Percentiles rank a stretch among this genome's conserved stretches.
Conservation (phyloP, 2,329 filamentous ascomycete genomes). For the Fusarium anguioides region DNA sequence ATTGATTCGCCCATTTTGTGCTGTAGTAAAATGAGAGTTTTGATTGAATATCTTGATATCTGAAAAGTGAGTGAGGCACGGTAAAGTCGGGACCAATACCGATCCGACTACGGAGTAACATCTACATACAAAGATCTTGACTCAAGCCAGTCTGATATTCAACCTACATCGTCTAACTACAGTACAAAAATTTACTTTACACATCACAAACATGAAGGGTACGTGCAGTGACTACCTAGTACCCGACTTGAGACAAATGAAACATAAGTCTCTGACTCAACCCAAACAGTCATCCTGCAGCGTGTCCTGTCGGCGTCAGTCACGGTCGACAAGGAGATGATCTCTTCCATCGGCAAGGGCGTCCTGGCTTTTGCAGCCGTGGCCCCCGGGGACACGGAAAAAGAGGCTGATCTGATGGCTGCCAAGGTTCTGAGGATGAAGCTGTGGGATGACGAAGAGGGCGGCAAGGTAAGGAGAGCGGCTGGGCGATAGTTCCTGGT, state of each 20-base stretch:
- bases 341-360: slow-evolving; percentile 92
- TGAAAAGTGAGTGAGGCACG: slow-evolving; percentile 10
- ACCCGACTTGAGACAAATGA: background rate
- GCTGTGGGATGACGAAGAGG: slow-evolving; percentile 87
- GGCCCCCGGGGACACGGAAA: slow-evolving; percentile 88
- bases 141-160: slow-evolving; percentile 9
- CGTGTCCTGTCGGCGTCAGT: slow-evolving; percentile 95
- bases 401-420: slow-evolving; percentile 86
- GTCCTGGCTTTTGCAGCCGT: slow-evolving; percentile 92
- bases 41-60: background rate
- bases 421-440: slow-evolving; percentile 89
- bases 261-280: slow-evolving; percentile 17
- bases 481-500: background rate
- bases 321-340: slow-evolving; percentile 88
- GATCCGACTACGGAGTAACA: slow-evolving; percentile 30
- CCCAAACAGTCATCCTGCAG: slow-evolving; percentile 81
- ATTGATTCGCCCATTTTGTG: background rate
- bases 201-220: slow-evolving; percentile 39
- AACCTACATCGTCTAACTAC: slow-evolving; percentile 4
- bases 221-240: slow-evolving; percentile 14
- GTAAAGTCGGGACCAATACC: slow-evolving; percentile 31
- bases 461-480: slow-evolving; percentile 65
- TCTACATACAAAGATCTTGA: slow-evolving; percentile 21
- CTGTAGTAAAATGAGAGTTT: background rate
- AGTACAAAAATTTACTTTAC: background rate